These are phyloP conservation scores for Kwoniella dendrophila DNA, from an alignment of 768 basidiomycete genomes.

Conservation along the genomic window DNA sequence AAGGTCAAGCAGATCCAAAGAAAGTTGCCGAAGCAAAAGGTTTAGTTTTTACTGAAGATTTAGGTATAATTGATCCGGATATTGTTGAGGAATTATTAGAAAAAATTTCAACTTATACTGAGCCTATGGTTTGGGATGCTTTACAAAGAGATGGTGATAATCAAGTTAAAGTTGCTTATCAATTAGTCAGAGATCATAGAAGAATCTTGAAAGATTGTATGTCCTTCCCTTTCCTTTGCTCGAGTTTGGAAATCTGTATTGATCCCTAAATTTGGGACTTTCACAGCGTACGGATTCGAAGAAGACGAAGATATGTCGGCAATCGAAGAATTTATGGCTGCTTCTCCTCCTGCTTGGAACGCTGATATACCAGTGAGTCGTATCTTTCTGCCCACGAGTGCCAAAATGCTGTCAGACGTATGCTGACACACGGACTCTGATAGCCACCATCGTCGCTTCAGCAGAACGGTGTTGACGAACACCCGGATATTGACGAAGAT, in stretches of 20 bases:
- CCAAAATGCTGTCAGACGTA: not conserved
- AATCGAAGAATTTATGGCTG: slow-evolving; percentile 57
- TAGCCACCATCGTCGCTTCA: slow-evolving; percentile 23
- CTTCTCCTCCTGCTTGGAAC: slow-evolving; percentile 57
- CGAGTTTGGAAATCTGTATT: slow-evolving; percentile 21
- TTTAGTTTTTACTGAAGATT: slow-evolving; percentile 72
- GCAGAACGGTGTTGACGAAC: slow-evolving; percentile 64
- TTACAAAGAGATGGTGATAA: slow-evolving; percentile 85
- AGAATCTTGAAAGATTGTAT: slow-evolving; percentile 79
- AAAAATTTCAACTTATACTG: slow-evolving; percentile 72
- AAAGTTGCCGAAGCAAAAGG: slow-evolving; percentile 51
- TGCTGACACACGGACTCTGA: slow-evolving; percentile 63
- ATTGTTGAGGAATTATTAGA: slow-evolving; percentile 78
- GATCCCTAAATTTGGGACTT: slow-evolving; percentile 66
- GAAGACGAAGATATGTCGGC: slow-evolving; percentile 65
- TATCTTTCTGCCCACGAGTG: not conserved
- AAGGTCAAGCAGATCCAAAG: slow-evolving; percentile 47
- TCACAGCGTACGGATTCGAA: slow-evolving; percentile 58
- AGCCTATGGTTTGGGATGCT: slow-evolving; percentile 85
- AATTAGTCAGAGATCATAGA: slow-evolving; percentile 85
- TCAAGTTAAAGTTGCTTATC: slow-evolving; percentile 93
- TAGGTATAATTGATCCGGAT: slow-evolving; percentile 89
- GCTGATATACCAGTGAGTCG: slow-evolving; percentile 48
- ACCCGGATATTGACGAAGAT: slow-evolving; percentile 70
- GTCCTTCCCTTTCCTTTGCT: slow-evolving; percentile 51